phyloP scores from a whole-genome alignment of 345 rosid genomes.

The Dipteronia sinensis region DNA sequence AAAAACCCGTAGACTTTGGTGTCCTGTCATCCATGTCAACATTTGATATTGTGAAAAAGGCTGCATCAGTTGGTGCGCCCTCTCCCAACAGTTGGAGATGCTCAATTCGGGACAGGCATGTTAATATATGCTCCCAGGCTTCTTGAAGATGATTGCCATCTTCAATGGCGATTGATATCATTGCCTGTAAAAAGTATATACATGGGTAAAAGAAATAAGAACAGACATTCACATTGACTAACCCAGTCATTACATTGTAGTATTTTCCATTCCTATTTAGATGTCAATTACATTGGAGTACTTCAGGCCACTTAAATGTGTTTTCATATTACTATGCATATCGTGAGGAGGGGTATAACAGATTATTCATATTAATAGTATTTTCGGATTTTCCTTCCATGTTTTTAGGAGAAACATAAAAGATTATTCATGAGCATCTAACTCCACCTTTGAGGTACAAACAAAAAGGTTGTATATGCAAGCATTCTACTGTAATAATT shows the following conservation, averaged over 20 bases:
- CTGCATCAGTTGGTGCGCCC: conserved; percentile 91
- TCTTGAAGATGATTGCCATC: conserved; percentile 96
- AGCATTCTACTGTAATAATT: conserved; percentile 12
- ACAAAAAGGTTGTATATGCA: neutral
- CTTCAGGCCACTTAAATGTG: neutral
- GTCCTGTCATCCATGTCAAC: conserved; percentile 68
- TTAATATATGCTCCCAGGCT: conserved; percentile 95
- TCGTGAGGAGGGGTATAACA: neutral
- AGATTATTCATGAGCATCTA: neutral
- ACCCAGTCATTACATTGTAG: neutral
- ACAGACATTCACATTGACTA: conserved; percentile 4
- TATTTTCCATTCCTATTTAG: neutral
- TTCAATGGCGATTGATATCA: conserved; percentile 88
- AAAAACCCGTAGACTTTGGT: conserved; percentile 54
- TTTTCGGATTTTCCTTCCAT: too few species aligned
- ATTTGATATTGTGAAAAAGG: conserved; percentile 69
- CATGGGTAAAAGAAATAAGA: neutral
- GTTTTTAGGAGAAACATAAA: too few species aligned
- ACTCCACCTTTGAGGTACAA: conserved; percentile 3
- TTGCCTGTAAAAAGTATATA: conserved; percentile 58
- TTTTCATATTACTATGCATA: neutral
- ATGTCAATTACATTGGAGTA: neutral
- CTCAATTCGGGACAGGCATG: conserved; percentile 95
- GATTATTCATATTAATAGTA: too few species aligned
- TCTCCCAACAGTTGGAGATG: conserved; percentile 95